Conservation (phyloP, 1,284 basidiomycete genomes). For the Meira miltonrushii region DNA sequence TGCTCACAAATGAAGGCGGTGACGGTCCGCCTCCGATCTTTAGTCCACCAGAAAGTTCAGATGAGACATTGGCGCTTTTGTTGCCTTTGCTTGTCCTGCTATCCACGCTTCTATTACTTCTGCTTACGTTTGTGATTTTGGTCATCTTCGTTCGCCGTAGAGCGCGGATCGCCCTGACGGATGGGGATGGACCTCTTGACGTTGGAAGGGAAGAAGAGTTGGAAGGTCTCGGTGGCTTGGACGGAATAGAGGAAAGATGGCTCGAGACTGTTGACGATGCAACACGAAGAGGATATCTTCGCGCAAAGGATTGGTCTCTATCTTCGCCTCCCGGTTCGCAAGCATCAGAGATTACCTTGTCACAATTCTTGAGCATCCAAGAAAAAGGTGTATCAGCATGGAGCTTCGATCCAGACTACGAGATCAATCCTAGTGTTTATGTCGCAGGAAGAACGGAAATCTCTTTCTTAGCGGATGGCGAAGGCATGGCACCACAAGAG, state of each 20-base stretch:
- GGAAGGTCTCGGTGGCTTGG: slow-evolving; percentile 83
- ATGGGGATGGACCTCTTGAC: slow-evolving; percentile 87
- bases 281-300: slow-evolving; percentile 67
- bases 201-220: slow-evolving; percentile 68
- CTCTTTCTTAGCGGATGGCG: slow-evolving; percentile 48
- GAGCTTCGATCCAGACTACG: slow-evolving; percentile 51
- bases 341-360: slow-evolving; percentile 50
- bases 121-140: slow-evolving; percentile 43
- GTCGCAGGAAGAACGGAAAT: slow-evolving; percentile 51
- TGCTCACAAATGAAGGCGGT: neutral
- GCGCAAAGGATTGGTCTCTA: slow-evolving; percentile 72
- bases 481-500: slow-evolving; percentile 50
- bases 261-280: slow-evolving; percentile 72
- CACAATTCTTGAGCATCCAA: slow-evolving; percentile 50
- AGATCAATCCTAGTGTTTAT: slow-evolving; percentile 47
- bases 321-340: slow-evolving; percentile 30
- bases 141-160: slow-evolving; percentile 38
- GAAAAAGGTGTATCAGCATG: slow-evolving; percentile 52
- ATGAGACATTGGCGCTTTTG: slow-evolving; percentile 29
- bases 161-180: slow-evolving; percentile 61
- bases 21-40: slow-evolving; percentile 1
- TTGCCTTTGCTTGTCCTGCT: slow-evolving; percentile 71
- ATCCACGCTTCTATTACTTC: slow-evolving; percentile 83
- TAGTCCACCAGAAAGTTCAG: slow-evolving; percentile 5
- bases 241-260: slow-evolving; percentile 86